Conservation (phyloP, 1,139 yeast genomes). For the Suhomyces chickasaworum region DNA sequence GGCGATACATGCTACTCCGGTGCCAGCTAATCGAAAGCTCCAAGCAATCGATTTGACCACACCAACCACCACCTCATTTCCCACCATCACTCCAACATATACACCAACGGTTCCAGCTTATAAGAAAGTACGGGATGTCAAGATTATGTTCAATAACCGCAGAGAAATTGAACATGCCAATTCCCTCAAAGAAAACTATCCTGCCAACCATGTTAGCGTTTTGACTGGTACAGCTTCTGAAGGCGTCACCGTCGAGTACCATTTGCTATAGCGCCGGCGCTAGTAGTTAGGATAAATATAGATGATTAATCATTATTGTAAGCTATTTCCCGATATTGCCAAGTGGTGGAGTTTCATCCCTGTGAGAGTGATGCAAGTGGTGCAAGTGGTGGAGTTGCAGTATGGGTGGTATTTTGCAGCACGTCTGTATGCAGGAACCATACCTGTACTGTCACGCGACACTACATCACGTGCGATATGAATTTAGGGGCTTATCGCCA, state of each 20-base stretch:
- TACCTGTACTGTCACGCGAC: too few species aligned
- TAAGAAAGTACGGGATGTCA: constrained; percentile 15
- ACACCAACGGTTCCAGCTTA: constrained; percentile 20
- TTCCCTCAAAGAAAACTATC: constrained; percentile 4
- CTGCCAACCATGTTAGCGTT: background rate
- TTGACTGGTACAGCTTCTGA: constrained; percentile 4
- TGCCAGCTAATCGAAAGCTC: constrained; percentile 29
- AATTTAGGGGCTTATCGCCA: background rate
- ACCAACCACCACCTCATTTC: constrained; percentile 18
- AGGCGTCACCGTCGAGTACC: constrained; percentile 12
- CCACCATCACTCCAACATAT: constrained; percentile 24
- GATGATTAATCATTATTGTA: background rate
- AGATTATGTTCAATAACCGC: constrained; percentile 21
- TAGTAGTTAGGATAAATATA: background rate
- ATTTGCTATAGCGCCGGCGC: constrained; percentile 12
- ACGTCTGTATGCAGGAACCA: too few species aligned
- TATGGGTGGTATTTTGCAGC: background rate
- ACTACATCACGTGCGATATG: background rate
- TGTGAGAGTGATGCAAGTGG: too few species aligned
- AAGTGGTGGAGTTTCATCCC: background rate
- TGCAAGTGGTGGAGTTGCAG: too few species aligned
- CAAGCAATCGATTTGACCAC: constrained; percentile 18
- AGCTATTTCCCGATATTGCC: too few species aligned
- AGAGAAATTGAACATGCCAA: constrained; percentile 16
- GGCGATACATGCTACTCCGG: constrained; percentile 23